A percentile compares a stretch with the other conserved stretches of the same genome.
Conservation (phyloP, 148 eudicot species). For the Rhododendron kiyosumense region DNA sequence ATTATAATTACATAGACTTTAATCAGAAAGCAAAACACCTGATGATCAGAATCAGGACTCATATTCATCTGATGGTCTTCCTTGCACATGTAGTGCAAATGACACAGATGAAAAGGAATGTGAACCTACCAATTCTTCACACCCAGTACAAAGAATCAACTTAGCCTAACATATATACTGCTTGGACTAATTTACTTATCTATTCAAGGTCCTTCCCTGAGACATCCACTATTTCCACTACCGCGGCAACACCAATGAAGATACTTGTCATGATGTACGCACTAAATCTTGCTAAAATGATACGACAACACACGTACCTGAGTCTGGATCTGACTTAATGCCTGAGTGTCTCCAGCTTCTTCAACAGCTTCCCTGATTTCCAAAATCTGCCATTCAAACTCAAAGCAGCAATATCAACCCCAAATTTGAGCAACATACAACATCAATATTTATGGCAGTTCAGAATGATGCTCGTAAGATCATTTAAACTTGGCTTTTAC, state of each 20-base stretch:
- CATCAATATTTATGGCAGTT: neutral
- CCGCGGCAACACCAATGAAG: neutral
- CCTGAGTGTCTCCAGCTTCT: slow-evolving; percentile 61
- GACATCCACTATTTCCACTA: neutral
- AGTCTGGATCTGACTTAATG: slow-evolving; percentile 50
- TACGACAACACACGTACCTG: slow-evolving; percentile 35
- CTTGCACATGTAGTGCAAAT: neutral
- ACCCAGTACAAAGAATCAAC: neutral
- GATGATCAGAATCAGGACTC: neutral
- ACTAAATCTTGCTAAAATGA: no score
- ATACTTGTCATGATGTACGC: neutral
- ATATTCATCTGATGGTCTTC: neutral
- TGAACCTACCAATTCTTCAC: neutral
- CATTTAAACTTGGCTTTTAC: neutral
- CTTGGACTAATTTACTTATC: neutral
- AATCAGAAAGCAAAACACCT: neutral
- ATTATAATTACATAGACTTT: neutral
- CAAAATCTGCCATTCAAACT: slow-evolving; percentile 53
- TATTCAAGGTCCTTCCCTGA: neutral
- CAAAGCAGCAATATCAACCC: neutral
- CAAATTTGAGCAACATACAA: neutral
- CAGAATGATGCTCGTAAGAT: neutral
- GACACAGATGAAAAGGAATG: neutral
- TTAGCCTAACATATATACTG: neutral
- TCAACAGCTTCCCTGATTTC: slow-evolving; percentile 91